Base-by-base conservation (phyloP, 2,329 filamentous ascomycete species). In the Incumbomyces delicatus region DNA sequence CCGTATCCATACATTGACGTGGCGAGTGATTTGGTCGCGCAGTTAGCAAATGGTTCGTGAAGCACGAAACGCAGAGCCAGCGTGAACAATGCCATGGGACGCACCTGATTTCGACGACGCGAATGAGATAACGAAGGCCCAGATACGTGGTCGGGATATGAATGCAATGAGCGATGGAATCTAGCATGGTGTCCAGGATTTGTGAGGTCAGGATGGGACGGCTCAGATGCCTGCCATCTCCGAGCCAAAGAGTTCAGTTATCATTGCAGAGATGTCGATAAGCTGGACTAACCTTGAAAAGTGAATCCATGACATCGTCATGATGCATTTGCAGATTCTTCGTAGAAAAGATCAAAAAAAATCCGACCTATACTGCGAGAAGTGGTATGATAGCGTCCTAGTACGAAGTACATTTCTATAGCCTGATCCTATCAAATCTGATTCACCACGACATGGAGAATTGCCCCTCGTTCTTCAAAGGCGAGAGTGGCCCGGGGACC, bases 1-100 rank as follows among this genome's bases (percentile, higher is more conserved):
- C 88, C 92, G 22, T 96, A 95, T 65, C 90, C 92, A 3, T 96
- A 95, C 69, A 74, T 96, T 60, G 90, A 96, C 67, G 84, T 95
- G 66, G 89, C 90, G 27, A 89, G 87, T 55, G 83, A 83, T 66
- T 73, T 96, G 59, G 95, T 96, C 57, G 88, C 95, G 69, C 88
- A 95, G 69, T 72, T 96, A 61, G 88, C 89, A 52, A 57, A 51
- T 57, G 42, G 42, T 16, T 45, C 14, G 31, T 37, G 2, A 8
- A 18, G 31, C 17, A 38, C 33, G 7, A 13, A n/a, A 38, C 27
- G 31, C 12, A 17, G n/a, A 13, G 33, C 6, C 8, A 34, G 42
- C 30, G 34, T 34, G 32, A 33, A 45, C 42, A 14, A 31, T 33
- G 14, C 30, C n/a, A 27, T 16, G 22, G 30, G 27, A 13, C 10